Evolutionary conservation across 176 grass and related monocot species (phyloP).

Genomic region (bread wheat (Triticum aestivum)): DNA sequence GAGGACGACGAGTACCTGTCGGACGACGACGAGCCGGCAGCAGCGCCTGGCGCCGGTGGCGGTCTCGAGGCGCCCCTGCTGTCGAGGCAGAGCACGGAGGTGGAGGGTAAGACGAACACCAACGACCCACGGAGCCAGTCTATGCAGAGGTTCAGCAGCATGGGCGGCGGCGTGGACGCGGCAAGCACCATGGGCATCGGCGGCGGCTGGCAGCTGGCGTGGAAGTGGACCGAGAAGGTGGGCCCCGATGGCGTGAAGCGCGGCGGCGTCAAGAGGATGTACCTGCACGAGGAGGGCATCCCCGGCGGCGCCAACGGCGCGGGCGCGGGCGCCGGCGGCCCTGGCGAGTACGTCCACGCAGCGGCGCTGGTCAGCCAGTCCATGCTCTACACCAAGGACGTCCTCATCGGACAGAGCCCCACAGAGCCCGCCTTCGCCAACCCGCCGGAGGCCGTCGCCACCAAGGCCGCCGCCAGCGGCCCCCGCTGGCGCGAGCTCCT

Average conservation of each 20-base stretch:
- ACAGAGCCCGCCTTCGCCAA: conserved; percentile 55
- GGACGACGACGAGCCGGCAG: background rate
- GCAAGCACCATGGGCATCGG: conserved; percentile 76
- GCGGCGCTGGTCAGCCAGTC: conserved; percentile 69
- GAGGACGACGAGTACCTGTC: conserved; percentile 5
- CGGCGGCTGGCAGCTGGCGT: conserved; percentile 88
- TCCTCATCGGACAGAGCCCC: conserved; percentile 38
- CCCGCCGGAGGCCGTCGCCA: conserved; percentile 30
- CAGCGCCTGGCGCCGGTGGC: background rate
- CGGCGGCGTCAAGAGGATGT: conserved; percentile 72
- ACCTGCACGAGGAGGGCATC: conserved; percentile 63
- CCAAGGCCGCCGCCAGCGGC: background rate
- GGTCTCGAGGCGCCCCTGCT: conserved; percentile 24
- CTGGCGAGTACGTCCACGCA: conserved; percentile 58
- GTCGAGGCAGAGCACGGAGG: conserved; percentile 37
- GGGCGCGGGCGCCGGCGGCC: background rate
- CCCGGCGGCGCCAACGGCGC: background rate
- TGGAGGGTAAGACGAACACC: background rate
- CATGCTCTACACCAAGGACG: conserved; percentile 72
- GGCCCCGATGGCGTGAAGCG: conserved; percentile 43
- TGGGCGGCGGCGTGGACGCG: conserved; percentile 33
- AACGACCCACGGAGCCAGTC: background rate
- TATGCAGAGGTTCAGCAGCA: conserved; percentile 40
- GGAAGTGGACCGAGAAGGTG: conserved; percentile 67
- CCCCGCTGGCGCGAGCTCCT: conserved; percentile 57